Evolutionary conservation across 2,329 filamentous ascomycete genomes (phyloP).

Genomic region (Colletotrichum limetticola): DNA sequence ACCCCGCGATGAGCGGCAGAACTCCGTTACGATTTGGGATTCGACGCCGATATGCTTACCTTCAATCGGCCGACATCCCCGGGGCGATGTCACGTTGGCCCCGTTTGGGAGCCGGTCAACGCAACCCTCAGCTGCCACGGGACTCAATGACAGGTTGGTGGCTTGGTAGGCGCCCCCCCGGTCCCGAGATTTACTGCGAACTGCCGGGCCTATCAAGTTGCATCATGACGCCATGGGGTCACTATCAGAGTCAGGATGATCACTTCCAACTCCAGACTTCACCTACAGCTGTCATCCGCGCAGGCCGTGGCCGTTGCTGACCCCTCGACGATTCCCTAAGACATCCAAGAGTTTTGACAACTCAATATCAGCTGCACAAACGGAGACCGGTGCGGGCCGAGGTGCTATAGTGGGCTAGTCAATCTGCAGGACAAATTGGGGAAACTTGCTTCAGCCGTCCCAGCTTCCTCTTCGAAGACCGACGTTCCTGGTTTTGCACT

Average conservation of each 20-base stretch:
- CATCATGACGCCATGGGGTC: constrained; percentile 5
- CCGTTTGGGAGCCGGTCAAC: not conserved
- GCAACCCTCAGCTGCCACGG: constrained; percentile 5
- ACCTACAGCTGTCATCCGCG: constrained; percentile 6
- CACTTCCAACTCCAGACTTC: not conserved
- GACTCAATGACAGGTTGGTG: constrained; percentile 4
- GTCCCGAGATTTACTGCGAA: constrained; percentile 7
- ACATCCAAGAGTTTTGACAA: not conserved
- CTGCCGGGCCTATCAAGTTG: constrained; percentile 26
- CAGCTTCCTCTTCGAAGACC: constrained; percentile 8
- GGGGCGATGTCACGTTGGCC: constrained; percentile 9
- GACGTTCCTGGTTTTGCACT: not conserved
- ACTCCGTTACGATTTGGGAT: not conserved
- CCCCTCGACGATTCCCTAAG: not conserved
- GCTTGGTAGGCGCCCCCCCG: not conserved
- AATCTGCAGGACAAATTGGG: not conserved
- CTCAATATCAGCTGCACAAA: not conserved
- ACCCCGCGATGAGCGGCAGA: constrained; percentile 26
- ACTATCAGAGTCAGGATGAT: not conserved
- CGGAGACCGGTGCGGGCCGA: constrained; percentile 19
- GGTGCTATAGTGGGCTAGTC: constrained; percentile 28
- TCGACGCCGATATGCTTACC: constrained; percentile 13
- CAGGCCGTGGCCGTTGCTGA: not conserved
- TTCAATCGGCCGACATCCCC: constrained; percentile 10
- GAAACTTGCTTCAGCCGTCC: constrained; percentile 9